phyloP scores from a whole-genome alignment of 805 yeast species.

The Vanderwaltozyma yarrowii region DNA sequence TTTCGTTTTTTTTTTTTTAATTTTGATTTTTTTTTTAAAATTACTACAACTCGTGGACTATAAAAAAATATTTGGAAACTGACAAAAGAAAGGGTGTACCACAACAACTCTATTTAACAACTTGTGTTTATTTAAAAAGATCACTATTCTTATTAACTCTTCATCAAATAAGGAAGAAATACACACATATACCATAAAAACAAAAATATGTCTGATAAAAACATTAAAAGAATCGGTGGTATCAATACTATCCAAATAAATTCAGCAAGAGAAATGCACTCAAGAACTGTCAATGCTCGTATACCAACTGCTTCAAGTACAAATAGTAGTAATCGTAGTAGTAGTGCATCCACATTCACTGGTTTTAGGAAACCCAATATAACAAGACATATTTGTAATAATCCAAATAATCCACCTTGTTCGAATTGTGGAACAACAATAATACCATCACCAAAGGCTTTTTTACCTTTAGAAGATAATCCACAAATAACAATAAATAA shows the following conservation, averaged over 20 bases:
- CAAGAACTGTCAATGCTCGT: conserved; percentile 29
- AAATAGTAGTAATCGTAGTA: not conserved
- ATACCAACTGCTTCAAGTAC: conserved; percentile 11
- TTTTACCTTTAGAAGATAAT: conserved; percentile 49
- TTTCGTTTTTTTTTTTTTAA: no score
- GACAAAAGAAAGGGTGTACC: no score
- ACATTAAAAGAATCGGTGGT: not conserved
- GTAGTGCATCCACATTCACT: conserved; percentile 1
- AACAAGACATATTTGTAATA: conserved; percentile 20
- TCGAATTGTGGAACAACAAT: conserved; percentile 60
- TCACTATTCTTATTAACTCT: no score
- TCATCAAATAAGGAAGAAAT: no score
- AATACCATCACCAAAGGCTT: conserved; percentile 66
- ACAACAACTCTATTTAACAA: no score
- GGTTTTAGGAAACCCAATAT: not conserved
- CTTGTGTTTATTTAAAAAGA: no score
- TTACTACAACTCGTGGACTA: no score
- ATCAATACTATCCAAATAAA: conserved; percentile 40
- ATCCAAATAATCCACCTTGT: conserved; percentile 39
- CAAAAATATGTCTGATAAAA: no score
- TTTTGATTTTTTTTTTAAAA: no score
- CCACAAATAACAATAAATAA: conserved; percentile 62
- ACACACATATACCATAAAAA: no score
- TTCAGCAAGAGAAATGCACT: conserved; percentile 56
- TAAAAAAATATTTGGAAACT: no score